phyloP scores from a whole-genome alignment of 2,329 filamentous ascomycete genomes.

The Penicillium hesseltinei region DNA sequence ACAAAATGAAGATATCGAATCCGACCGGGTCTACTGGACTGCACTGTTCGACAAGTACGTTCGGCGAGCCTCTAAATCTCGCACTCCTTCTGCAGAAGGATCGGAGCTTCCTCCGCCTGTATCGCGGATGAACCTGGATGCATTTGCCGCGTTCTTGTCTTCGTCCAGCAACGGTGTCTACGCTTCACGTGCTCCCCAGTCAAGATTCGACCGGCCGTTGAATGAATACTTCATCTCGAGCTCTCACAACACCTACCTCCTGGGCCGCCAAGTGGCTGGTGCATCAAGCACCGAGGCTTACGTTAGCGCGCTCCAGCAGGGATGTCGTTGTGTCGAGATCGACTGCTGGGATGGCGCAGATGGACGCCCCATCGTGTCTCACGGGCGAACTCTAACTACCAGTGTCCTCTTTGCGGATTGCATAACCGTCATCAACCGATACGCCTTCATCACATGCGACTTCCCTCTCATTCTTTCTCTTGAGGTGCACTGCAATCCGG shows the following conservation, averaged over 20 bases:
- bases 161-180: slow-evolving; percentile 72
- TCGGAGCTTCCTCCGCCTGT: slow-evolving; percentile 42
- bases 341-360: slow-evolving; percentile 96
- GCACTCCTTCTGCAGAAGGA: slow-evolving; percentile 43
- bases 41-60: slow-evolving; percentile 69
- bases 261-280: slow-evolving; percentile 85
- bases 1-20: slow-evolving; percentile 74
- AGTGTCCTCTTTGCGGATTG: slow-evolving; percentile 88
- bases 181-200: slow-evolving; percentile 58
- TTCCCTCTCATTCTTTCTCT: slow-evolving; percentile 93
- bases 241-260: slow-evolving; percentile 96
- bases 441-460: slow-evolving; percentile 82
- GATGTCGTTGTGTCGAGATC: slow-evolving; percentile 93
- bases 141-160: slow-evolving; percentile 73
- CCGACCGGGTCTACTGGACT: slow-evolving; percentile 66
- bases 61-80: slow-evolving; percentile 54
- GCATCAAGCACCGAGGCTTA: slow-evolving; percentile 94
- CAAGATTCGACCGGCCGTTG: slow-evolving; percentile 73
- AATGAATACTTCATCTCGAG: slow-evolving; percentile 98
- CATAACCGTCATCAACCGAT: slow-evolving; percentile 89
- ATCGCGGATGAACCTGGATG: slow-evolving; percentile 70
- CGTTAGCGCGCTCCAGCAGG: slow-evolving; percentile 80
- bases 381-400: slow-evolving; percentile 84
- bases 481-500: slow-evolving; percentile 84
- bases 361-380: slow-evolving; percentile 83